These are phyloP conservation scores for Phaeomoniella chlamydospora DNA, from an alignment of 2,329 filamentous ascomycete species.

Conservation along the genomic window DNA sequence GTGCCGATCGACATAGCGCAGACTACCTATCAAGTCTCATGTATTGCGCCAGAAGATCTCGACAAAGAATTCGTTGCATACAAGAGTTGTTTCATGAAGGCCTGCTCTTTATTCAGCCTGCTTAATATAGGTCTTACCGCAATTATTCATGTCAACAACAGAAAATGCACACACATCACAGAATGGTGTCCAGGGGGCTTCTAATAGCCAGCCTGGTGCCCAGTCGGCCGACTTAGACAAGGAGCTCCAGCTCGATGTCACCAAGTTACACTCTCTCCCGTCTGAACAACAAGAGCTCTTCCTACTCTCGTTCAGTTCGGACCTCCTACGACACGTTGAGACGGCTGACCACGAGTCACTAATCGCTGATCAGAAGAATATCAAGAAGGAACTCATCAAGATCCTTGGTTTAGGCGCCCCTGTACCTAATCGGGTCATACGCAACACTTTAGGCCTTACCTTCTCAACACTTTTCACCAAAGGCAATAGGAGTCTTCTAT, in stretches of 20 bases:
- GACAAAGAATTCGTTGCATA: too few relatives aligned
- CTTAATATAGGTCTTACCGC: background rate
- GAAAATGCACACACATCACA: conserved; percentile 16
- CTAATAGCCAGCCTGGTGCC: conserved; percentile 10
- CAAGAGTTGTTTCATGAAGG: too few relatives aligned
- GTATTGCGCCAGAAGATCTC: too few relatives aligned
- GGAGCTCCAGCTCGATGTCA: conserved; percentile 71
- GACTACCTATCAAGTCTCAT: too few relatives aligned
- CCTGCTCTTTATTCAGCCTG: too few relatives aligned
- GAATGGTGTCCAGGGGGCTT: conserved; percentile 15
- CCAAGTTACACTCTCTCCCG: conserved; percentile 77
- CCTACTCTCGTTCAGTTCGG: conserved; percentile 74
- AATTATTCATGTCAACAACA: conserved; percentile 16
- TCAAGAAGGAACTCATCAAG: conserved; percentile 91
- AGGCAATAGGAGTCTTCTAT: conserved; percentile 81
- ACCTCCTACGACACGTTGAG: conserved; percentile 67
- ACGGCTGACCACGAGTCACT: conserved; percentile 63
- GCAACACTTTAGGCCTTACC: conserved; percentile 76
- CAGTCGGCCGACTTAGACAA: conserved; percentile 18
- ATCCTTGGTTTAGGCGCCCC: conserved; percentile 73
- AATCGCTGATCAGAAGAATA: conserved; percentile 73
- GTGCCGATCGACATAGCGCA: background rate
- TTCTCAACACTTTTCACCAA: conserved; percentile 69
- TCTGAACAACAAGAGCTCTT: conserved; percentile 94
- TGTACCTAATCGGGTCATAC: conserved; percentile 71